phyloP scores from a whole-genome alignment of 345 rosid species.

The Populus tremula region DNA sequence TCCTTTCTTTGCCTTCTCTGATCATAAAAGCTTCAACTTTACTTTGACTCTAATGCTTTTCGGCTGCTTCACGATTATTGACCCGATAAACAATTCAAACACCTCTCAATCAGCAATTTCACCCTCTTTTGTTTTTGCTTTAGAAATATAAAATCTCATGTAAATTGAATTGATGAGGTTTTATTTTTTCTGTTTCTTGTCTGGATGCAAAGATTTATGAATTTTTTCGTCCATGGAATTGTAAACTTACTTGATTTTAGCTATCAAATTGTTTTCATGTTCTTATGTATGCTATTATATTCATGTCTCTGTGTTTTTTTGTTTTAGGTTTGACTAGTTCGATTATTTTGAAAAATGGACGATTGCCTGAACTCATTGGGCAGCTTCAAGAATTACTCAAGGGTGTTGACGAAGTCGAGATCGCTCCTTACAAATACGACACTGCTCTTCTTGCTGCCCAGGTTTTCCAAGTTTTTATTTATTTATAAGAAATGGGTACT shows the following conservation, averaged over 20 bases:
- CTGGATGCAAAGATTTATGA: not conserved
- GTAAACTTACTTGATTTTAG: not conserved
- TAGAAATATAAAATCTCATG: not conserved
- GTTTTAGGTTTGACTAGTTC: conserved; percentile 72
- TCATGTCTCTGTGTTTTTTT: not conserved
- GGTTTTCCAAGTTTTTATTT: conserved; percentile 38
- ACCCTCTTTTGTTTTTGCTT: not conserved
- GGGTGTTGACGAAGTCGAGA: conserved; percentile 59
- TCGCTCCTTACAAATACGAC: conserved; percentile 57
- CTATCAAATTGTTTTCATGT: not conserved
- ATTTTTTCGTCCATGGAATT: not conserved
- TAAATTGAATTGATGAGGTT: not conserved
- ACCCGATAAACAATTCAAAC: not conserved
- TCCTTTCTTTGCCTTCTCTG: not conserved
- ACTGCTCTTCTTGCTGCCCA: conserved; percentile 66
- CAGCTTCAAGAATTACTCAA: conserved; percentile 82
- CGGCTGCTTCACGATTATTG: not conserved
- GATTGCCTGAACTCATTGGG: conserved; percentile 64
- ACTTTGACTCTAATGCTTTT: not conserved
- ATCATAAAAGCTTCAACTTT: not conserved
- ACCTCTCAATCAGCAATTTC: not conserved
- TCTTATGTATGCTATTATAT: not conserved
- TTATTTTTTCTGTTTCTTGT: not conserved
- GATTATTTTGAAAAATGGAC: conserved; percentile 63
- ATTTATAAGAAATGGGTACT: not conserved